Conservation (phyloP, 768 basidiomycete genomes). For the Boletus patriciae region DNA sequence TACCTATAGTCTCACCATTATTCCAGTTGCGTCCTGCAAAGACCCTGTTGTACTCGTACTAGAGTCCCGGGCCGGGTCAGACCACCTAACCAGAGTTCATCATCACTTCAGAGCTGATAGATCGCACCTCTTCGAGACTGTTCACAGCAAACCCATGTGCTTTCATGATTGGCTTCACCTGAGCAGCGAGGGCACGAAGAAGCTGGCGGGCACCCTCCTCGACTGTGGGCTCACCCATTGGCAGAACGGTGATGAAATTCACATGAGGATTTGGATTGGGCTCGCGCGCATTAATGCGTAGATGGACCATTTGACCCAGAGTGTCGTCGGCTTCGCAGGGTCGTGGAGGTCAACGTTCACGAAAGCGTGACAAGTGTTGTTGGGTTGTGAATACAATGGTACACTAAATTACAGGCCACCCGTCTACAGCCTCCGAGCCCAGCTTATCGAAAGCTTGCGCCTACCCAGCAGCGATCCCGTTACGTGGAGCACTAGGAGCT, state of each 20-base stretch:
- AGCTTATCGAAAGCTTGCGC: constrained; percentile 23
- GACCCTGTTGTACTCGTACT: constrained; percentile 79
- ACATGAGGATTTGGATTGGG: constrained; percentile 72
- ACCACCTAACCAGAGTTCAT: background rate
- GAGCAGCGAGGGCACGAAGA: constrained; percentile 76
- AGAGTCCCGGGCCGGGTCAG: constrained; percentile 3
- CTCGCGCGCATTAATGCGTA: constrained; percentile 67
- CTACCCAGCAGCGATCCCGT: constrained; percentile 20
- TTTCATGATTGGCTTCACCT: constrained; percentile 84
- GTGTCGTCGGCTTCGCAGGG: background rate
- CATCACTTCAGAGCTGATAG: background rate
- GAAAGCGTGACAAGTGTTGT: background rate
- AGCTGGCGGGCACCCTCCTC: constrained; percentile 69
- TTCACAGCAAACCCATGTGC: constrained; percentile 72
- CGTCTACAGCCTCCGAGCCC: background rate
- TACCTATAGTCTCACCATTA: constrained; percentile 75
- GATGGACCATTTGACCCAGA: constrained; percentile 55
- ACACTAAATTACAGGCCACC: background rate
- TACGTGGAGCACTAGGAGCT: constrained; percentile 21
- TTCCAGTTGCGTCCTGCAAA: constrained; percentile 89
- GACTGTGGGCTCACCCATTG: constrained; percentile 39
- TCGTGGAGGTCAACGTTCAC: background rate
- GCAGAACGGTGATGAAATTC: constrained; percentile 71
- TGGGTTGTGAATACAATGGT: background rate
- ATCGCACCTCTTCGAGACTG: constrained; percentile 73